Conservation (phyloP, 83 land plant genomes). For the Picea abies region DNA sequence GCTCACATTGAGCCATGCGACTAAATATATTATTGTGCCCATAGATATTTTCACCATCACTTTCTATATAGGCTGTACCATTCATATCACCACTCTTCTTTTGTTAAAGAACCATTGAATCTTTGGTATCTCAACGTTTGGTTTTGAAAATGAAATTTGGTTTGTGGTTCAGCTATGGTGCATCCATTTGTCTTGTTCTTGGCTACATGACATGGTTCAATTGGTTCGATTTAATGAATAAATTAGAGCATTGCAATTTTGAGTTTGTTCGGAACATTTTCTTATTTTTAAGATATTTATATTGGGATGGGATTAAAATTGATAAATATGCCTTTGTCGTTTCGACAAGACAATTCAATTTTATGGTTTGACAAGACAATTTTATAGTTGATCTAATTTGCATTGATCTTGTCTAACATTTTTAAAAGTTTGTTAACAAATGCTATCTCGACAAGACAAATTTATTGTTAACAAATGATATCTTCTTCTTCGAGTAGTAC, state of each 20-base stretch:
- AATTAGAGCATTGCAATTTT: conserved; percentile 79
- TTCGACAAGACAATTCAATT: no score
- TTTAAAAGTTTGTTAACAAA: no score
- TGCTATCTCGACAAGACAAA: no score
- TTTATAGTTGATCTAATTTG: no score
- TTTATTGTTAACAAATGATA: no score
- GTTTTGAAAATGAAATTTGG: neutral
- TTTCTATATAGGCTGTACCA: conserved; percentile 81
- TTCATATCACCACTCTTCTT: conserved; percentile 91
- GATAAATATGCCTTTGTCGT: no score
- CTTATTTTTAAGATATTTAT: no score
- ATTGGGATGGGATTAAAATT: no score
- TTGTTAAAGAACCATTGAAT: conserved; percentile 67
- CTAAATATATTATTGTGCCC: conserved; percentile 18
- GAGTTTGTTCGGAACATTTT: conserved; percentile 43
- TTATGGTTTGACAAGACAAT: no score
- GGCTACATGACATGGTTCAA: conserved; percentile 22
- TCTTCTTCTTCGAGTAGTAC: no score
- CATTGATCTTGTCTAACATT: no score
- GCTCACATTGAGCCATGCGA: conserved; percentile 46
- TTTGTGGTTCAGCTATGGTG: conserved; percentile 60
- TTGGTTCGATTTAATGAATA: conserved; percentile 68
- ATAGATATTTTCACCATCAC: conserved; percentile 90
- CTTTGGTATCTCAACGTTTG: neutral
- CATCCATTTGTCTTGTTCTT: conserved; percentile 54